Evolutionary conservation across 495 filamentous ascomycete genomes (phyloP).

Genomic region (Rhypophila decipiens): DNA sequence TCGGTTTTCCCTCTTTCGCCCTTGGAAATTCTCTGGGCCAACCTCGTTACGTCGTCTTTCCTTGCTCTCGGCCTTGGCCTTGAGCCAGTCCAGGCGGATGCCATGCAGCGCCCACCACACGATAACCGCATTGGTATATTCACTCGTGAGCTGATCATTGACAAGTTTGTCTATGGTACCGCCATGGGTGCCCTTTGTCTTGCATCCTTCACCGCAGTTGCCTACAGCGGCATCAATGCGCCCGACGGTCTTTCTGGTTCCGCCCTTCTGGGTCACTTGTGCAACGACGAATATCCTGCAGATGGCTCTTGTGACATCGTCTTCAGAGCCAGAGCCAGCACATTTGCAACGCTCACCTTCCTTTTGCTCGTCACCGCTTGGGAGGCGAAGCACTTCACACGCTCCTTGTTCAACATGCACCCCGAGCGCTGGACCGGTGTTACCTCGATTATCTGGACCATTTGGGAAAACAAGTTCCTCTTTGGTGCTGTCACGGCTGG

Average conservation of each 20-base stretch:
- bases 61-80: conserved; percentile 70
- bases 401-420: conserved; percentile 62
- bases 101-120: conserved; percentile 69
- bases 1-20: conserved; percentile 74
- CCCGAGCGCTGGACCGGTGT: conserved; percentile 51
- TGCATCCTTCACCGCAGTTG: conserved; percentile 57
- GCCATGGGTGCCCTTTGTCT: conserved; percentile 63
- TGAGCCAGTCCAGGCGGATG: conserved; percentile 59
- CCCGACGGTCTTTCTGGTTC: conserved; percentile 65
- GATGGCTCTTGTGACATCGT: conserved; percentile 54
- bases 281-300: conserved; percentile 29
- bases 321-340: conserved; percentile 70
- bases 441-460: conserved; percentile 52
- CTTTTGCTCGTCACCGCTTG: conserved; percentile 64
- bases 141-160: conserved; percentile 57
- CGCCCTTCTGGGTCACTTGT: not conserved
- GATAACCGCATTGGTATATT: conserved; percentile 62
- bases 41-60: conserved; percentile 68
- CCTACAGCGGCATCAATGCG: conserved; percentile 50
- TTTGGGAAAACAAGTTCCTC: conserved; percentile 66
- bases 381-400: conserved; percentile 66
- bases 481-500: conserved; percentile 68
- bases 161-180: conserved; percentile 68
- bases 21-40: conserved; percentile 72
- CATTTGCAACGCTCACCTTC: conserved; percentile 69